These are phyloP conservation scores for Clonostachys byssicola DNA, from an alignment of 2,329 filamentous ascomycete genomes.

Conservation along the genomic window DNA sequence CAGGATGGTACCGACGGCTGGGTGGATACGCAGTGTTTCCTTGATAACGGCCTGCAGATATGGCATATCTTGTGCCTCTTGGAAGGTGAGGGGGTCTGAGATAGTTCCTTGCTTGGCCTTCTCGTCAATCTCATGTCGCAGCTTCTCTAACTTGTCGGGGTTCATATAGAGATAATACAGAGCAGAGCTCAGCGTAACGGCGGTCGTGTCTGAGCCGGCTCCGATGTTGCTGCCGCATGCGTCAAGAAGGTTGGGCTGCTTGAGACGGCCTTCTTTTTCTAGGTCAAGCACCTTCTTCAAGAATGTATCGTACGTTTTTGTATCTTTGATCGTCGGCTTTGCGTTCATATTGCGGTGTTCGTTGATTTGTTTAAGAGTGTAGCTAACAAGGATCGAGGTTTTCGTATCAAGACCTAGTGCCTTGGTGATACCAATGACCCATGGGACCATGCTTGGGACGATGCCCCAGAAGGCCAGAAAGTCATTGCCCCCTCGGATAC, in stretches of 20 bases:
- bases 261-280: slow-evolving; percentile 33
- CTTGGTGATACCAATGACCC: too few relatives aligned
- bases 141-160: background rate
- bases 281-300: slow-evolving; percentile 16
- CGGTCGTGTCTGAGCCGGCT: background rate
- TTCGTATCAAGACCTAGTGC: background rate
- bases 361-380: slow-evolving; percentile 4
- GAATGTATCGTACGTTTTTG: slow-evolving; percentile 2
- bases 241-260: slow-evolving; percentile 21
- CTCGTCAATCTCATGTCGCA: background rate
- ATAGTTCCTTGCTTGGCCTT: background rate
- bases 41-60: background rate
- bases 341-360: too few relatives aligned
- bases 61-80: background rate
- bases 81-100: background rate
- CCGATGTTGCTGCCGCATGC: slow-evolving; percentile 8
- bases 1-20: background rate
- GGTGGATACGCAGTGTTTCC: background rate
- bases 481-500: slow-evolving; percentile 11
- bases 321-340: background rate
- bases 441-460: too few relatives aligned
- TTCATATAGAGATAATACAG: background rate
- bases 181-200: background rate
- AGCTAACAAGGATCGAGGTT: slow-evolving; percentile 14
- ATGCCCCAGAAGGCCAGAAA: slow-evolving; percentile 6